Evolutionary conservation across 805 yeast species (phyloP), one percentile per base, ranked within the genome.

Genomic region (Yamadazyma philogaea): DNA sequence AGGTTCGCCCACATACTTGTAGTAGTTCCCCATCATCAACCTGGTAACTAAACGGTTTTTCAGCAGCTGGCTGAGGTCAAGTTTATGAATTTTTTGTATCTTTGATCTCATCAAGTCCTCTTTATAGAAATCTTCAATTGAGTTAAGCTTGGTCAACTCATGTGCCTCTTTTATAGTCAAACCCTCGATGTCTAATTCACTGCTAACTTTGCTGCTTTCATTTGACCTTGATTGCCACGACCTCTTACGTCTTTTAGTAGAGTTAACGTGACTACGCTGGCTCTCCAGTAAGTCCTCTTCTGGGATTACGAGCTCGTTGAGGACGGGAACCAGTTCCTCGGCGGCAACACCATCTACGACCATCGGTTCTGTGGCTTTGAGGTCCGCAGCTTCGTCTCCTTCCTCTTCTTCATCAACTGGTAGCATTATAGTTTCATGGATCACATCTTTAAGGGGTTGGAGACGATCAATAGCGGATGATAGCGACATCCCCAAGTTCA

Each of bases 1-100:
- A 5, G 8, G 61, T 52, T 57, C 61, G 43, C 64, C 63, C 26
- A 71, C 56, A 47, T 74, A 77, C 45, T 75, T 77, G 45, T 76
- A 72, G 46, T 78, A 79, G 34, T 84, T 78, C 6, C 83, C 79
- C 77, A 83, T 80, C 88, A 82, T 82, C 40, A 83, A 61, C 46
- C 75, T 70, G 34, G 84, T 85, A 14, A 81, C 78, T 44, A 82
- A 53, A 52, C 64, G 67, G 44, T 77, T 68, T 48, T 77, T 71
- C 60, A 69, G 67, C 27, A 56, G 45, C 40, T 78, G 76, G 21
- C 60, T 54, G 30, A 78, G 49, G 7, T 49, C 51, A 40, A 71
- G 55, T 3, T 56, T 53, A 38, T 77, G 68, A 41, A 78, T 77
- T 39, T 59, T 59, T 51, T 71, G 78, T 34, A 80, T 79, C 53